Evolutionary conservation across 1,284 basidiomycete species (phyloP).

Genomic region (Marasmius tenuissimus): DNA sequence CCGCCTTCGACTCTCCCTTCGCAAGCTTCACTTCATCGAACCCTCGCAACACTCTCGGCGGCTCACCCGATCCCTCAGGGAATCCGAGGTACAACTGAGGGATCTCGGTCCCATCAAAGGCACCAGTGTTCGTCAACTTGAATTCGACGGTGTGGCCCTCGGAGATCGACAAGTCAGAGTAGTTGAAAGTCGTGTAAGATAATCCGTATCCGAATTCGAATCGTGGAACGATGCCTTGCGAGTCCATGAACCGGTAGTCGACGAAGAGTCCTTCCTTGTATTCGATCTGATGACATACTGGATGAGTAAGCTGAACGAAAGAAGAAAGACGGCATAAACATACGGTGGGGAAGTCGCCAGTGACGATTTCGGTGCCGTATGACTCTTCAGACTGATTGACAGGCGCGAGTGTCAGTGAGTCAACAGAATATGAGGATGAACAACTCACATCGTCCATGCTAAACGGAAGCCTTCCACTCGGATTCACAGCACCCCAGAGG

Average conservation of each 20-base stretch:
- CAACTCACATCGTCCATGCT: slow-evolving; percentile 50
- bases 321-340: slow-evolving; percentile 43
- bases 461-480: slow-evolving; percentile 61
- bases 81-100: slow-evolving; percentile 55
- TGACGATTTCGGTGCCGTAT: slow-evolving; percentile 43
- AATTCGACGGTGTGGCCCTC: slow-evolving; percentile 42
- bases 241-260: slow-evolving; percentile 76
- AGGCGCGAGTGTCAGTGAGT: background rate
- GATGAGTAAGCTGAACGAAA: background rate
- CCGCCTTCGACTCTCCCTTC: background rate
- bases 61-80: slow-evolving; percentile 35
- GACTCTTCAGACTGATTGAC: slow-evolving; percentile 31
- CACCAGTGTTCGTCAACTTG: slow-evolving; percentile 50
- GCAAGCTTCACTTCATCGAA: slow-evolving; percentile 27
- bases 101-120: slow-evolving; percentile 49
- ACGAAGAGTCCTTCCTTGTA: slow-evolving; percentile 48
- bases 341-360: slow-evolving; percentile 41
- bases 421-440: slow-evolving; percentile 8
- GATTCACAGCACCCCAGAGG: slow-evolving; percentile 55
- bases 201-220: slow-evolving; percentile 81
- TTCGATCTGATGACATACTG: slow-evolving; percentile 28
- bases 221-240: slow-evolving; percentile 48
- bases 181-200: slow-evolving; percentile 75
- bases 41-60: slow-evolving; percentile 35
- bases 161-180: slow-evolving; percentile 47